Evolutionary conservation across 1,284 basidiomycete genomes (phyloP), one percentile per base, ranked within the genome.

Genomic region (Singerocomus inundabilis): DNA sequence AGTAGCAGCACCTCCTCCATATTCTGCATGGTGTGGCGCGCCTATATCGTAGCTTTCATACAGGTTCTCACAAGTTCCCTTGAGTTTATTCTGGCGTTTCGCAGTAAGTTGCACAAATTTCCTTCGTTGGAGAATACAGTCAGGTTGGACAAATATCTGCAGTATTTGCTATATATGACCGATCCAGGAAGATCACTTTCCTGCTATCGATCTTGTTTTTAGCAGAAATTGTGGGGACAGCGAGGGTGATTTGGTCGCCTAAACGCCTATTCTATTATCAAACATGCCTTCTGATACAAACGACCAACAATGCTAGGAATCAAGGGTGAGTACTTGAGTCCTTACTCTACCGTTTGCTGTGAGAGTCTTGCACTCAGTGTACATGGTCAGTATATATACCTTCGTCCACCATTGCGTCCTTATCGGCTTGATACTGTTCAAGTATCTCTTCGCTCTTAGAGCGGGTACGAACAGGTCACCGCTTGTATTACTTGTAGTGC

Each of bases 121-220:
- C 28, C 12, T 37, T 2, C 4, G 0, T 30, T 38, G 16, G 5
- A 29, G 12, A 24, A 42, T 26, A 5, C 24, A 32, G 34, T 29
- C 32, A 10, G 15, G 25, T 10, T 33, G 16, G 12, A 49, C 21
- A 33, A 18, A 18, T 4, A 0, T 3, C 11, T 13, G 36, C 43
- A 60, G 59, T 62, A 24, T 52, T 54, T 32, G 59, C 54, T 24
- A 34, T 64, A 10, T 60, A 60, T 16, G 57, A 64, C 15, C 47
- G 45, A 44, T 60, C 59, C 11, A 51, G n/a, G 9, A 54, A 4
- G 11, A 26, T 64, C 10, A 47, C 32, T 13, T 31, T 51, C 16
- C 5, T 61, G 2, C 26, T 61, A 1, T 35, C n/a, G 6, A 9
- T 43, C 29, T 35, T 63, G 29, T 59, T 63, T 18, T 5, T 45